A percentile compares a stretch with the other conserved stretches of the same genome.
phyloP scores from a whole-genome alignment of 441 rosid genomes.

The Theobroma grandiflorum region DNA sequence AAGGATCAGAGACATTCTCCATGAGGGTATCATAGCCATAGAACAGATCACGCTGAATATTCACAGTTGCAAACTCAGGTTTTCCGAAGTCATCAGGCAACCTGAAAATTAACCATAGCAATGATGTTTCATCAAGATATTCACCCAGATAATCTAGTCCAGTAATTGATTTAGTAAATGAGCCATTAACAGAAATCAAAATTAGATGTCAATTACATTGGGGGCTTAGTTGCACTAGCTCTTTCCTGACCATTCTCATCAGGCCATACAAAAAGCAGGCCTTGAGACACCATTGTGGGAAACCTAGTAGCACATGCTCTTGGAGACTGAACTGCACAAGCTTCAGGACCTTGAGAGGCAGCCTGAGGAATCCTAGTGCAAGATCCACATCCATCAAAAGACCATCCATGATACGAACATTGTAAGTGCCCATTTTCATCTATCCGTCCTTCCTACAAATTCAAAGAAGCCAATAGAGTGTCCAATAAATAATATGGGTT shows the following conservation, averaged over 20 bases:
- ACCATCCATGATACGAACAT: slow-evolving; percentile 99
- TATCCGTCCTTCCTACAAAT: slow-evolving; percentile 77
- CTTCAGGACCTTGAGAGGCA: slow-evolving; percentile 84
- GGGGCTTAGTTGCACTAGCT: slow-evolving; percentile 75
- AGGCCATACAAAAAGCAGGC: slow-evolving; percentile 98
- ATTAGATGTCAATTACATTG: slow-evolving; percentile 46
- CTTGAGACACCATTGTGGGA: slow-evolving; percentile 85
- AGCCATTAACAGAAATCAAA: slow-evolving; percentile 5
- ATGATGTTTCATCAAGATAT: slow-evolving; percentile 8
- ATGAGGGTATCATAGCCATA: slow-evolving; percentile 94
- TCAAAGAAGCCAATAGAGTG: background rate
- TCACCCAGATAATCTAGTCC: background rate
- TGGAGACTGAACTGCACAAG: slow-evolving; percentile 79
- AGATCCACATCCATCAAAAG: slow-evolving; percentile 87
- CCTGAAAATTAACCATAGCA: slow-evolving; percentile 47
- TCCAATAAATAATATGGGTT: too few species aligned
- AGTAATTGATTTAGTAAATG: background rate
- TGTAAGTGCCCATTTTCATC: slow-evolving; percentile 93
- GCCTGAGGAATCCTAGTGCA: slow-evolving; percentile 91
- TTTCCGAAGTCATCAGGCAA: slow-evolving; percentile 87
- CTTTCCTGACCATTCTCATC: slow-evolving; percentile 88
- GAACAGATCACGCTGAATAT: slow-evolving; percentile 92
- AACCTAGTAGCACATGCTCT: slow-evolving; percentile 80
- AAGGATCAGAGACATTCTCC: slow-evolving; percentile 99
- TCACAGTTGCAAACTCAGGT: slow-evolving; percentile 87